phyloP scores from a whole-genome alignment of 1,284 basidiomycete species.

The Malassezia furfur region DNA sequence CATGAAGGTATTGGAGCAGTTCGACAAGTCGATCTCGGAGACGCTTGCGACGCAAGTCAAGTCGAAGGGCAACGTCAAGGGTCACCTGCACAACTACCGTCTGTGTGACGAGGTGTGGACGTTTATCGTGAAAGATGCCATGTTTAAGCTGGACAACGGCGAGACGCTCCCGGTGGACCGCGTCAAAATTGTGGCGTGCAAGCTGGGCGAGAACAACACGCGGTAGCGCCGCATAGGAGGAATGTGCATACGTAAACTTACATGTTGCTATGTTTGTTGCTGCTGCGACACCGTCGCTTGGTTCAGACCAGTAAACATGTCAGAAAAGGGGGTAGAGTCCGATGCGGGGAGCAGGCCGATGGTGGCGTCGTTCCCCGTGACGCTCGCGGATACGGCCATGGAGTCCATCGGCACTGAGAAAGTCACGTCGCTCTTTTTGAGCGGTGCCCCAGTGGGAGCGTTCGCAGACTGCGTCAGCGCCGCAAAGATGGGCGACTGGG shows the following conservation, averaged over 20 bases:
- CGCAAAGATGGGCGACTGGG: neutral
- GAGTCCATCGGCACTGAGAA: neutral
- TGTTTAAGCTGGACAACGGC: slow-evolving; percentile 44
- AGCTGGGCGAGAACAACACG: slow-evolving; percentile 29
- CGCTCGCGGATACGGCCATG: neutral
- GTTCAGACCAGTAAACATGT: neutral
- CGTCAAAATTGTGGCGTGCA: slow-evolving; percentile 47
- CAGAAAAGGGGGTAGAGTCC: neutral
- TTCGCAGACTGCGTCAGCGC: neutral
- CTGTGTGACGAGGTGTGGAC: slow-evolving; percentile 48
- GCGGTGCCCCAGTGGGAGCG: neutral
- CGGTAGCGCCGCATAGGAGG: neutral
- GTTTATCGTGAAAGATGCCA: slow-evolving; percentile 41
- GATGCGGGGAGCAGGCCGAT: neutral
- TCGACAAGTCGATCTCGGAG: slow-evolving; percentile 45
- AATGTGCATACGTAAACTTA: neutral
- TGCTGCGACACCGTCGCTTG: neutral
- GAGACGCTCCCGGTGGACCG: slow-evolving; percentile 39
- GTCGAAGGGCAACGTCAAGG: slow-evolving; percentile 41
- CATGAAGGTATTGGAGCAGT: slow-evolving; percentile 73
- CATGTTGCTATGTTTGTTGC: neutral
- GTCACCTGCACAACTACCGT: slow-evolving; percentile 42
- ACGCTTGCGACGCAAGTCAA: slow-evolving; percentile 42
- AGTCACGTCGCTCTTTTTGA: neutral
- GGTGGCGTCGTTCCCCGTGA: neutral